phyloP scores from a whole-genome alignment of 164 flowering plant genomes.

The Kingdonia uniflora region DNA sequence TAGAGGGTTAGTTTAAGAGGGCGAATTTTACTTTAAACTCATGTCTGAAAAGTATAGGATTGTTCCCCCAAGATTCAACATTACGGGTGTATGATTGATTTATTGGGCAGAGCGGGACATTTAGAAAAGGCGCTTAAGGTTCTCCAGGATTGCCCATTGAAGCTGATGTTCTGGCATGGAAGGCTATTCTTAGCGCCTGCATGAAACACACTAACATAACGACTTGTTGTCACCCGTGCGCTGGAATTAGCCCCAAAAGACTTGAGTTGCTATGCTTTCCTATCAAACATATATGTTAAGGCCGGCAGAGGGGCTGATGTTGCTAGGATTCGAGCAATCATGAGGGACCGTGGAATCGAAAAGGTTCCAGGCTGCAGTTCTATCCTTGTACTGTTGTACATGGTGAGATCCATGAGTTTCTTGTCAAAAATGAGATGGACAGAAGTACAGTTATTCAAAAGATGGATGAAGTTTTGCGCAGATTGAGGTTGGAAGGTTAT shows the following conservation, averaged over 20 bases:
- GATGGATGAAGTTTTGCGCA: constrained; percentile 6
- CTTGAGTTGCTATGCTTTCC: constrained; percentile 1
- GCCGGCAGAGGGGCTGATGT: constrained; percentile 15
- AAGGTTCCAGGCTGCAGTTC: constrained; percentile 19
- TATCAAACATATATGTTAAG: constrained; percentile 5
- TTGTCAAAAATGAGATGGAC: constrained; percentile 8
- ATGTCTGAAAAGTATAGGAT: too few relatives aligned
- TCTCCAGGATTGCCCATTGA: constrained; percentile 11
- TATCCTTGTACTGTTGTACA: constrained; percentile 3
- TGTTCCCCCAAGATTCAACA: too few relatives aligned
- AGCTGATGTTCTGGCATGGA: constrained; percentile 9
- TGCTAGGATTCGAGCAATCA: constrained; percentile 3
- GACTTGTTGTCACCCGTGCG: constrained; percentile 8
- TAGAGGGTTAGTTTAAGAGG: too few relatives aligned
- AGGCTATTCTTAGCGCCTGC: too few relatives aligned
- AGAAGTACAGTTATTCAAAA: constrained; percentile 2
- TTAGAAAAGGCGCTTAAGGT: constrained; percentile 10
- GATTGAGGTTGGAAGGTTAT: constrained; percentile 14
- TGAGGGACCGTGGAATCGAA: neutral
- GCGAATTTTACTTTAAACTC: too few relatives aligned
- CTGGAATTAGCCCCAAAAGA: constrained; percentile 8
- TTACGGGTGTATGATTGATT: too few relatives aligned
- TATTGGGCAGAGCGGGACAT: too few relatives aligned
- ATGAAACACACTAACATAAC: too few relatives aligned
- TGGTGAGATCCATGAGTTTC: constrained; percentile 9